Conservation (phyloP, 495 filamentous ascomycete species). For the Lentithecium fluviatile region DNA sequence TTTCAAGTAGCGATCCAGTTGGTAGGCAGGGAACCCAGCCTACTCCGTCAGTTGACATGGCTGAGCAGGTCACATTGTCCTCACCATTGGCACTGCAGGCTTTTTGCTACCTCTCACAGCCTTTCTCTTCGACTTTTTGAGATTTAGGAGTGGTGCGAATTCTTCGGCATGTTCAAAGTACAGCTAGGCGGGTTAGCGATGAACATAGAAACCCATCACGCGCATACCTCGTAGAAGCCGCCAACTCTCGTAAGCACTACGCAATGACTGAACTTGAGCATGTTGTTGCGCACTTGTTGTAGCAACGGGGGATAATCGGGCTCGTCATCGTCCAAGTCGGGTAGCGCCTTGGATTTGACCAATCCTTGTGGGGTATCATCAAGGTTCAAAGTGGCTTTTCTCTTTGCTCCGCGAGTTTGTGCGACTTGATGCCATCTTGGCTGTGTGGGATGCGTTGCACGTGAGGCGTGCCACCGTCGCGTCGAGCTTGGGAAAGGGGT, state of each 20-base stretch:
- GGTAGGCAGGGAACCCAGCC: slow-evolving; percentile 91
- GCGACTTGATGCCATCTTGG: slow-evolving; percentile 9
- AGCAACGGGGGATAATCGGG: slow-evolving; percentile 81
- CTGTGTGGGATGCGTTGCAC: background rate
- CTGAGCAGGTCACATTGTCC: slow-evolving; percentile 3
- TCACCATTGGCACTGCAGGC: slow-evolving; percentile 71
- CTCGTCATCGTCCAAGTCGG: slow-evolving; percentile 45
- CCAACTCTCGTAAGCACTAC: slow-evolving; percentile 88
- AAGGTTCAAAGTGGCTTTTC: slow-evolving; percentile 20
- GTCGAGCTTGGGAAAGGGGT: slow-evolving; percentile 9
- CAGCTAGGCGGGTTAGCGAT: slow-evolving; percentile 49
- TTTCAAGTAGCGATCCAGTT: slow-evolving; percentile 88
- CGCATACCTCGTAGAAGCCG: slow-evolving; percentile 79
- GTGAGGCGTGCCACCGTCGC: slow-evolving; percentile 3
- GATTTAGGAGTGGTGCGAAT: slow-evolving; percentile 76
- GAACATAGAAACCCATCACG: background rate
- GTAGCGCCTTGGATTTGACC: slow-evolving; percentile 8
- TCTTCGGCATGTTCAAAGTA: slow-evolving; percentile 94
- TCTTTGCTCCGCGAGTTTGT: slow-evolving; percentile 26
- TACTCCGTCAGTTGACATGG: slow-evolving; percentile 35
- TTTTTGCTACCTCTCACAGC: slow-evolving; percentile 36
- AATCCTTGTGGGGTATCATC: slow-evolving; percentile 32
- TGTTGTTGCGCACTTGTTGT: slow-evolving; percentile 85
- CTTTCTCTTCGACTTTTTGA: slow-evolving; percentile 82
- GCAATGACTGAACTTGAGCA: slow-evolving; percentile 85